These are phyloP conservation scores for Phytopythium oedochilum DNA, from an alignment of 352 stramenopile genomes.

Conservation along the genomic window DNA sequence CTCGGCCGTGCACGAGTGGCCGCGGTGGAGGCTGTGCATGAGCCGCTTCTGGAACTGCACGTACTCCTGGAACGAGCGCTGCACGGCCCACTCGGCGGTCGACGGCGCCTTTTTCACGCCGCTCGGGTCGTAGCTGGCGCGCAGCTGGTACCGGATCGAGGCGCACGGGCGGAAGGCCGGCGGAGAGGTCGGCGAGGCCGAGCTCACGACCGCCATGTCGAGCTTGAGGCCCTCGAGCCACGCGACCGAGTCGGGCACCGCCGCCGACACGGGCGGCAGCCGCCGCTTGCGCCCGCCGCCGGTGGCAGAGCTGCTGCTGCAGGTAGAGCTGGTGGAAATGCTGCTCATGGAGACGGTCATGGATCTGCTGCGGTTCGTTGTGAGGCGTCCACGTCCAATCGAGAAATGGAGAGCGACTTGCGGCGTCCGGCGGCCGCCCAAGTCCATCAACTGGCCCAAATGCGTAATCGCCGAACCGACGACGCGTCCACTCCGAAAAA, in stretches of 20 bases:
- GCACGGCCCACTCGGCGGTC: constrained; percentile 21
- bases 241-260: constrained; percentile 22
- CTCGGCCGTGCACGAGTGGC: constrained; percentile 50
- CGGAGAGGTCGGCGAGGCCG: constrained; percentile 7
- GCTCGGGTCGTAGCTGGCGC: constrained; percentile 20
- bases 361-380: neutral
- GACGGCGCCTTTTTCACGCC: constrained; percentile 9
- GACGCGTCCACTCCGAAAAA: neutral
- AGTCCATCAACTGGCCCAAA: neutral
- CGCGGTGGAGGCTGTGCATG: constrained; percentile 30
- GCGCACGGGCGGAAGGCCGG: constrained; percentile 6
- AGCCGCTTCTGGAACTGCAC: constrained; percentile 30
- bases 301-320: neutral
- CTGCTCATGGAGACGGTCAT: neutral
- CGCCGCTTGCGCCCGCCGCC: neutral
- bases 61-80: constrained; percentile 36
- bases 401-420: neutral
- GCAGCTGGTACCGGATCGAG: constrained; percentile 23
- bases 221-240: constrained; percentile 25
- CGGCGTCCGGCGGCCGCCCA: neutral
- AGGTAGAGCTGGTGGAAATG: neutral
- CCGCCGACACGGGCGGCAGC: neutral
- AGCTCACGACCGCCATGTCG: constrained; percentile 16
- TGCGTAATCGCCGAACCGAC: neutral
- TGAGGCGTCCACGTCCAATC: constrained; percentile 2